A percentile compares a stretch with the other conserved stretches of the same genome.
phyloP scores from a whole-genome alignment of 1,284 basidiomycete species.

The Ganoderma lucidum region DNA sequence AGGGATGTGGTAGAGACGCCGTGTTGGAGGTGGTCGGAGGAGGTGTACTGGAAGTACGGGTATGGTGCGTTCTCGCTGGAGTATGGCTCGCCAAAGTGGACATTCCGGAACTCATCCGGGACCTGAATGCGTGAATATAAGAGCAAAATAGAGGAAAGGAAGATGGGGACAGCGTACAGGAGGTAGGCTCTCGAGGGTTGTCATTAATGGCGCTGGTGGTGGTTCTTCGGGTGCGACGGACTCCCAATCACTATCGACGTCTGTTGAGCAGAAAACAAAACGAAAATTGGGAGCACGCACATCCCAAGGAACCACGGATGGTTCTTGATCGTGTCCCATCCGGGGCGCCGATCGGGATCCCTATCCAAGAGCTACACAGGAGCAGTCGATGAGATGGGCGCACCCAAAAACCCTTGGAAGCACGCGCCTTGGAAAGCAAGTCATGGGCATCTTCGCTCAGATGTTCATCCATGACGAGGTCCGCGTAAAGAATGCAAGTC shows the following conservation, averaged over 20 bases:
- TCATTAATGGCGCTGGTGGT: not conserved
- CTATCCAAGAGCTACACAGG: constrained; percentile 33
- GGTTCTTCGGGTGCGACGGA: not conserved
- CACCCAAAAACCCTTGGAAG: not conserved
- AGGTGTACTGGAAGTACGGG: constrained; percentile 20
- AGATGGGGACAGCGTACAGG: not conserved
- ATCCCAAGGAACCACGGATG: constrained; percentile 33
- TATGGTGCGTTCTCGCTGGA: not conserved
- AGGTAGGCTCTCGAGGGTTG: not conserved
- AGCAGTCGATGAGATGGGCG: not conserved
- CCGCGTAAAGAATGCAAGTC: constrained; percentile 6
- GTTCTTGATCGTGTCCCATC: constrained; percentile 33
- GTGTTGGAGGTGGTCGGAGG: constrained; percentile 12
- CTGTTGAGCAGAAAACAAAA: not conserved
- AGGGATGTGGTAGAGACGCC: not conserved
- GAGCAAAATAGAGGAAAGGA: not conserved
- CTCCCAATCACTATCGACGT: constrained; percentile 15
- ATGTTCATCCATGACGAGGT: constrained; percentile 8
- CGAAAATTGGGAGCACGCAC: constrained; percentile 20
- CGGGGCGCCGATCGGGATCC: constrained; percentile 28
- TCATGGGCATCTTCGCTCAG: constrained; percentile 3
- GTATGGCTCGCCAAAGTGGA: constrained; percentile 14
- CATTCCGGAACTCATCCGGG: not conserved
- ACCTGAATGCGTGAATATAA: not conserved
- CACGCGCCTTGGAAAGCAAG: constrained; percentile 11